These are phyloP conservation scores for Phascolomyces articulosus DNA, from an alignment of 371 early-diverging fungal genomes.

Conservation along the genomic window DNA sequence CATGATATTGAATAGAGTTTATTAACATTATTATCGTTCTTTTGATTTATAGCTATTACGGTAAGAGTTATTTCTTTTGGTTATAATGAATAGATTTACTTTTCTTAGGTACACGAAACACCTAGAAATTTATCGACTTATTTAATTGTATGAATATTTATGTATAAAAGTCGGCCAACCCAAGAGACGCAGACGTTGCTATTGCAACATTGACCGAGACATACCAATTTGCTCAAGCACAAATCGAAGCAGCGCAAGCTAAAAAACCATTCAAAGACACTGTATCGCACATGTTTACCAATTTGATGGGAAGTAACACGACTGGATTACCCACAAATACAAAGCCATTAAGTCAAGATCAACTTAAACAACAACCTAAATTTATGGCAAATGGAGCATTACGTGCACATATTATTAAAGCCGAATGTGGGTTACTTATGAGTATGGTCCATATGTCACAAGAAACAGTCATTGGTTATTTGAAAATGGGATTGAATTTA, in stretches of 20 bases:
- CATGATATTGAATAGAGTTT: too few species aligned
- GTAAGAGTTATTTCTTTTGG: conserved; percentile 10
- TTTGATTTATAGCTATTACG: conserved; percentile 16
- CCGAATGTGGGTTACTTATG: conserved; percentile 57
- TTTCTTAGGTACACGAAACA: not conserved
- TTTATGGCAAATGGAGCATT: conserved; percentile 60
- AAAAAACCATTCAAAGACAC: conserved; percentile 46
- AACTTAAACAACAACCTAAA: conserved; percentile 23
- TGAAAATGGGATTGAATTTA: conserved; percentile 59
- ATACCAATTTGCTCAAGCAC: conserved; percentile 47
- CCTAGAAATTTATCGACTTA: too few species aligned
- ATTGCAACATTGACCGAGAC: conserved; percentile 44
- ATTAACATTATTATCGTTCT: not conserved
- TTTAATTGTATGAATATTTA: not conserved
- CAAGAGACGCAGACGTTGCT: conserved; percentile 46
- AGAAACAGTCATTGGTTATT: conserved; percentile 59
- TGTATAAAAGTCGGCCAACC: conserved; percentile 26
- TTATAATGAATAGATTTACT: too few species aligned
- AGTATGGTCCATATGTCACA: conserved; percentile 55
- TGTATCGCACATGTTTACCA: conserved; percentile 30
- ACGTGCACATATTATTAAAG: conserved; percentile 54
- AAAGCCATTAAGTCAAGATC: conserved; percentile 24
- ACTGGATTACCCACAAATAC: conserved; percentile 33
- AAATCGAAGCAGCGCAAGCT: conserved; percentile 48
- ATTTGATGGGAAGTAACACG: conserved; percentile 28